Base-by-base conservation (phyloP, 2,329 filamentous ascomycete species). In the Lachnellula arida region DNA sequence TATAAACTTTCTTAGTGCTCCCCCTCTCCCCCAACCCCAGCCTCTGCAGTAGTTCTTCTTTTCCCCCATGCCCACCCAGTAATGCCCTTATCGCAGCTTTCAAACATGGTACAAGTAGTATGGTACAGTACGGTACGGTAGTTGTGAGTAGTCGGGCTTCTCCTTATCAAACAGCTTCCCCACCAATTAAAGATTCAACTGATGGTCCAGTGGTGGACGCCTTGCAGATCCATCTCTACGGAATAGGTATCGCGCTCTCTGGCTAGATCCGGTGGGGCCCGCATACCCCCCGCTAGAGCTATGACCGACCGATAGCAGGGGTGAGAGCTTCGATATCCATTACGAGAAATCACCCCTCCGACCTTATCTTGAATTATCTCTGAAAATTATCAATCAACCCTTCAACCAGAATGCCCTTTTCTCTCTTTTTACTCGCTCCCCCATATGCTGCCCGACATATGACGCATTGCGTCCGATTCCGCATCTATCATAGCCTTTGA, bases 291-390 rank as follows among this genome's bases (percentile, higher is more conserved):
- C 46, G 22, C 46, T 15, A 35, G 39, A 50, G 34, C 34, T 14
- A 4, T 49, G 23, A 28, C 46, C 48, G 48, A 35, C 46, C 48
- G 48, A 35, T n/a, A 22, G 46, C 23, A 48, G 46, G 46, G 46
- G 12, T 48, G 23, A n/a, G 28, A 37, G 48, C 48, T 42, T 37
- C 23, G 22, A 51, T 51, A 42, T 19, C 49, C 32, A 51, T 51
- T 51, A 51, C 35, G 35, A 51, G 35, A 22, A 51, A 12, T 32
- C 37, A 28, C 8, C 14, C 22, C 35, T 23, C 23, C 14, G 49
- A 32, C 39, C 49, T 51, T 51, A 51, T 51, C 49, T 51, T 28
- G 25, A 28, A 7, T 51, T 51, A 51, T 51, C 49, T 40, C 37
- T 40, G 17, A 15, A 32, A 32, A 51, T 51, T 51, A 51, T 51